Conservation (phyloP, 495 filamentous ascomycete genomes). For the Bombardia bombarda region DNA sequence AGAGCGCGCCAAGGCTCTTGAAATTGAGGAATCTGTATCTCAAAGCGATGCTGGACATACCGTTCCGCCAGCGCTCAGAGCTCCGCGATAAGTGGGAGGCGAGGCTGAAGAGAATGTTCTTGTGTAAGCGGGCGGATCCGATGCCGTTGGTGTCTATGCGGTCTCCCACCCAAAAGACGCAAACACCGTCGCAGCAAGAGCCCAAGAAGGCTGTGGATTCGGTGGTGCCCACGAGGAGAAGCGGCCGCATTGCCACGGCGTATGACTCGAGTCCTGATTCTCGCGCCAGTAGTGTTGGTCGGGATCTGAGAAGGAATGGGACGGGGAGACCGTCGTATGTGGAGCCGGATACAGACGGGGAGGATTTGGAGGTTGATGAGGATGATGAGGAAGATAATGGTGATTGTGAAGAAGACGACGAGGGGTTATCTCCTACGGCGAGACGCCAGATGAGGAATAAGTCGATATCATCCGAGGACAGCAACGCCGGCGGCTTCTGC, state of each 20-base stretch:
- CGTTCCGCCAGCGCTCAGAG: slow-evolving; percentile 68
- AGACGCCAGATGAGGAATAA: too few species aligned
- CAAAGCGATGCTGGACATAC: slow-evolving; percentile 62
- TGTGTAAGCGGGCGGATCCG: slow-evolving; percentile 47
- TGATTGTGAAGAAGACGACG: not conserved
- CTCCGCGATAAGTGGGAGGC: slow-evolving; percentile 67
- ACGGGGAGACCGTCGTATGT: slow-evolving; percentile 16
- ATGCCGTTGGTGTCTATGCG: slow-evolving; percentile 24
- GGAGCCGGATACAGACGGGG: slow-evolving; percentile 28
- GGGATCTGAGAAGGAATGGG: slow-evolving; percentile 8
- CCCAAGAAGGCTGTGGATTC: not conserved
- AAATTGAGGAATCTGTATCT: slow-evolving; percentile 60
- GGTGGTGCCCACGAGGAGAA: slow-evolving; percentile 12
- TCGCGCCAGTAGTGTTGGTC: slow-evolving; percentile 15
- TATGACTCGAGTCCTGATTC: slow-evolving; percentile 8
- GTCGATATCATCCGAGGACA: not conserved
- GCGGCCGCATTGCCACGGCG: slow-evolving; percentile 13
- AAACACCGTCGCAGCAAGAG: not conserved
- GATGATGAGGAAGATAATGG: slow-evolving; percentile 2
- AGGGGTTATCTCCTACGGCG: not conserved
- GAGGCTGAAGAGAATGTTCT: slow-evolving; percentile 55
- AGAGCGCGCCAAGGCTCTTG: slow-evolving; percentile 53
- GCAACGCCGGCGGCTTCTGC: slow-evolving; percentile 26
- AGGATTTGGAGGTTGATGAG: too few species aligned
- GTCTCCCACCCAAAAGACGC: not conserved